Percentiles rank a stretch among this genome's conserved stretches.
Evolutionary conservation across 352 stramenopile genomes (phyloP).

Genomic region (Globisporangium parvum): DNA sequence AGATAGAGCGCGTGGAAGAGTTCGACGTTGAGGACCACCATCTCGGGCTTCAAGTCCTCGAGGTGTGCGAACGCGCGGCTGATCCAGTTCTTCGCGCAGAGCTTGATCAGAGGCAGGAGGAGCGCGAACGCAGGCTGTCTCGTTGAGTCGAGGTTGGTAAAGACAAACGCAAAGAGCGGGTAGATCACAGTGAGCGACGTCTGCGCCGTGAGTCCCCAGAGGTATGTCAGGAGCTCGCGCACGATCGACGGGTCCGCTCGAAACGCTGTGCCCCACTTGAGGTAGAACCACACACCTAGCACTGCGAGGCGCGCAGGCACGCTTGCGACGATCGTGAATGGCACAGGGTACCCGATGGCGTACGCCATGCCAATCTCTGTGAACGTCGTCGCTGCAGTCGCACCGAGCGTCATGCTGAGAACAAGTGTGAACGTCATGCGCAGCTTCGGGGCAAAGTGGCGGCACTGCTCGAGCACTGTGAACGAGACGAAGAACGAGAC

Average conservation of each 20-base stretch:
- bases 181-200: constrained; percentile 22
- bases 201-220: constrained; percentile 24
- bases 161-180: constrained; percentile 22
- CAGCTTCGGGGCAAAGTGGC: constrained; percentile 20
- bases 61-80: background rate
- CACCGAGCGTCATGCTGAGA: constrained; percentile 9
- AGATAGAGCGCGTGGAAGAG: constrained; percentile 48
- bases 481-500: constrained; percentile 18
- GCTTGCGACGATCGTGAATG: constrained; percentile 22
- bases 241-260: constrained; percentile 10
- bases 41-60: constrained; percentile 31
- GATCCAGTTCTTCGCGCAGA: constrained; percentile 6
- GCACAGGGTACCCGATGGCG: constrained; percentile 25
- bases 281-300: constrained; percentile 11
- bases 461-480: constrained; percentile 13
- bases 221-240: constrained; percentile 15
- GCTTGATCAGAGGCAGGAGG: constrained; percentile 25
- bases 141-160: constrained; percentile 9
- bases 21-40: constrained; percentile 45
- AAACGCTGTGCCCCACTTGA: constrained; percentile 23
- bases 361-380: constrained; percentile 12
- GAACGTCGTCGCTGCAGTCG: constrained; percentile 4
- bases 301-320: constrained; percentile 2
- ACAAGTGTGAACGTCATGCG: constrained; percentile 9
- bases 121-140: constrained; percentile 17